phyloP scores from a whole-genome alignment of 139 green algal genomes.

The Zygnema circumcarinatum region DNA sequence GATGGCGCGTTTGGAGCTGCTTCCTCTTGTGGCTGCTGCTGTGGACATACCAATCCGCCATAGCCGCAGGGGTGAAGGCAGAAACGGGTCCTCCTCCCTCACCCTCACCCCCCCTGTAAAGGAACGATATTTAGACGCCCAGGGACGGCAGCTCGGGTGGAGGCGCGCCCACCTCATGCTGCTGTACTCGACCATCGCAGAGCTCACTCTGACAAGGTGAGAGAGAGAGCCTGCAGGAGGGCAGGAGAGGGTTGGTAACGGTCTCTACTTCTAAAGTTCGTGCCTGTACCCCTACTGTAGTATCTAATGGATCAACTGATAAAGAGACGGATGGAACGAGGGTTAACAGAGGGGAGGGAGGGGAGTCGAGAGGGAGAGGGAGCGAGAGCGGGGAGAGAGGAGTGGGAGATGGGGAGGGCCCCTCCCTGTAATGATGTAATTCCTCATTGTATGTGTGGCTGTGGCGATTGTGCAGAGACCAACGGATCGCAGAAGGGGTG shows the following conservation, averaged over 20 bases:
- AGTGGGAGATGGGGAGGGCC: not conserved
- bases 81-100: not conserved
- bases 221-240: not conserved
- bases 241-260: too few relatives aligned
- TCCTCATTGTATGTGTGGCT: not conserved
- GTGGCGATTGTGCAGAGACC: slow-evolving; percentile 26
- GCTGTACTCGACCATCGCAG: slow-evolving; percentile 48
- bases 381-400: not conserved
- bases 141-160: slow-evolving; percentile 49
- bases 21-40: slow-evolving; percentile 28
- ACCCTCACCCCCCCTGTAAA: not conserved
- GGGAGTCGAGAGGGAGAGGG: not conserved
- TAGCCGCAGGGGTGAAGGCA: not conserved
- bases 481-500: slow-evolving; percentile 1
- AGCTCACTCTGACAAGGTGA: slow-evolving; percentile 33
- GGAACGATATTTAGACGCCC: slow-evolving; percentile 19
- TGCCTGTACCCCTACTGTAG: too few relatives aligned
- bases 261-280: too few relatives aligned
- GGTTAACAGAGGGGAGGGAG: too few relatives aligned
- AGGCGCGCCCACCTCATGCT: slow-evolving; percentile 51
- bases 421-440: not conserved
- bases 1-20: slow-evolving; percentile 32
- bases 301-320: too few relatives aligned
- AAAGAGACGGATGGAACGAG: not conserved
- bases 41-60: slow-evolving; percentile 53